Conservation (phyloP, 1,284 basidiomycete species). For the Irpex sp. region DNA sequence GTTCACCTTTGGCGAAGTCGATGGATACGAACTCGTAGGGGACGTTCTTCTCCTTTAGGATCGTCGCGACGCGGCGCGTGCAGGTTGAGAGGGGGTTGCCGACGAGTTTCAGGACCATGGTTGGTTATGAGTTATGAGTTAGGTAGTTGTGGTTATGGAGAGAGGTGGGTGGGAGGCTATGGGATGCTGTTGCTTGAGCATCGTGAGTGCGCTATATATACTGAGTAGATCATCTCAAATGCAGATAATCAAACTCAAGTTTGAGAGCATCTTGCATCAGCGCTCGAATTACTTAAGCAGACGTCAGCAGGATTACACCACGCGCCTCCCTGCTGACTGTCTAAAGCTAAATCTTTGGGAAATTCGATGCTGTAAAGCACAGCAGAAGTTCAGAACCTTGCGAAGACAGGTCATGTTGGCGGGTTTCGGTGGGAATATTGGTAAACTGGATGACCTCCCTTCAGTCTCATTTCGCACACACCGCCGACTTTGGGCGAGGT, state of each 20-base stretch:
- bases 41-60: conserved; percentile 49
- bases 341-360: background rate
- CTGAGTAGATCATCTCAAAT: background rate
- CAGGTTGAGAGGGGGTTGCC: conserved; percentile 40
- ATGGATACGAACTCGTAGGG: conserved; percentile 44
- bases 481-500: no score
- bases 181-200: background rate
- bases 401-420: no score
- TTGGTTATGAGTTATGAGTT: background rate
- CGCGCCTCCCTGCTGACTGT: background rate
- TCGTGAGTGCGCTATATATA: background rate
- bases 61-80: conserved; percentile 40
- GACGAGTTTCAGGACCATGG: conserved; percentile 51
- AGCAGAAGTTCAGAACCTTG: background rate
- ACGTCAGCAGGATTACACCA: background rate
- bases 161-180: background rate
- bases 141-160: background rate
- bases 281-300: background rate
- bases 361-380: background rate
- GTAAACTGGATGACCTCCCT: no score
- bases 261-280: background rate
- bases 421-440: no score
- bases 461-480: no score
- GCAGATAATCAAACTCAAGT: background rate
- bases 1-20: conserved; percentile 40